Conservation (phyloP, 108 stramenopile genomes). For the Fragilariopsis cylindrus region DNA sequence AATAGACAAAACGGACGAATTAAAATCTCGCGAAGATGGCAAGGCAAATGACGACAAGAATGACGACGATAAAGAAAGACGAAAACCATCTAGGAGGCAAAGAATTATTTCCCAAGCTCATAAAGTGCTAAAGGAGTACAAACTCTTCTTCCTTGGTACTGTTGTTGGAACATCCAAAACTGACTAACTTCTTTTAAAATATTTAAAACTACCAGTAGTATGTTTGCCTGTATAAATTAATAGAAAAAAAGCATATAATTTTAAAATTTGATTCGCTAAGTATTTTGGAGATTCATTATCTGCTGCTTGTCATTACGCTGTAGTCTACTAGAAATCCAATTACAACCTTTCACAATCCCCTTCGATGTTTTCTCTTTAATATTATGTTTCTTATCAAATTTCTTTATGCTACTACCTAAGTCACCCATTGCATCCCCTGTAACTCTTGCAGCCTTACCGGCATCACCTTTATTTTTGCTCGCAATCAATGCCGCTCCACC, state of each 20-base stretch:
- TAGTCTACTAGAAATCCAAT: constrained; percentile 28
- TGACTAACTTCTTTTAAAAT: constrained; percentile 11
- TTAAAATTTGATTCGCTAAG: too few species aligned
- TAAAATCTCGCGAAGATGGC: constrained; percentile 9
- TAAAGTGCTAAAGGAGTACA: constrained; percentile 36
- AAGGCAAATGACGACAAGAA: neutral
- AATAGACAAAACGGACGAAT: constrained; percentile 7
- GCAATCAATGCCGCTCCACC: constrained; percentile 60
- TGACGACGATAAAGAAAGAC: constrained; percentile 4
- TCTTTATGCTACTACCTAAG: constrained; percentile 50
- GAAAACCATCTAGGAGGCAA: constrained; percentile 11
- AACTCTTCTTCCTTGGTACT: constrained; percentile 32
- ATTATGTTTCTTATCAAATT: constrained; percentile 71
- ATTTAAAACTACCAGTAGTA: too few species aligned
- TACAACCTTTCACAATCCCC: constrained; percentile 29
- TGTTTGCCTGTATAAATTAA: too few species aligned
- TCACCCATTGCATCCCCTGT: constrained; percentile 58
- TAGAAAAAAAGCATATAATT: too few species aligned
- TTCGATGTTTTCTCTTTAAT: constrained; percentile 64
- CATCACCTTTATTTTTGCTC: constrained; percentile 28
- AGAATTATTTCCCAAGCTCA: constrained; percentile 20
- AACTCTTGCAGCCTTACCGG: constrained; percentile 53
- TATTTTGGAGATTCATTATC: too few species aligned
- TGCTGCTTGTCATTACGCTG: constrained; percentile 1
- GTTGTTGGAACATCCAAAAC: constrained; percentile 31